These are phyloP conservation scores for Russula brevipes DNA, from an alignment of 768 basidiomycete species.

Conservation along the genomic window DNA sequence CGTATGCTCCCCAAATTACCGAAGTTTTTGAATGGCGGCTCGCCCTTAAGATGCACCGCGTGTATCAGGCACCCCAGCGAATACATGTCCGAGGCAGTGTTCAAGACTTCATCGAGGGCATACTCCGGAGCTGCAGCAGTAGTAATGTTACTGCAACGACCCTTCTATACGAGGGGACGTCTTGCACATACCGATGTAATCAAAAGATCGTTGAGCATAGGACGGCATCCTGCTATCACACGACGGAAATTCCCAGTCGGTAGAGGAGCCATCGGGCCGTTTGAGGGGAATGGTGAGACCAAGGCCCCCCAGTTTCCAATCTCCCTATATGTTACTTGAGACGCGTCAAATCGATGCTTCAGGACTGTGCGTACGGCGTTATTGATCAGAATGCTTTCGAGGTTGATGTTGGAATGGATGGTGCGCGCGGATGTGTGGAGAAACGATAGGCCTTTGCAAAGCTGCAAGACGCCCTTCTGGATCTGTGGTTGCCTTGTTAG, in stretches of 20 bases:
- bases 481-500: slow-evolving; percentile 47
- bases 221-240: slow-evolving; percentile 75
- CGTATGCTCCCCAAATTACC: slow-evolving; percentile 66
- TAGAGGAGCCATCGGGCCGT: slow-evolving; percentile 60
- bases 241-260: slow-evolving; percentile 87
- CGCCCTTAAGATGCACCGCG: slow-evolving; percentile 84
- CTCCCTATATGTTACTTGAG: slow-evolving; percentile 55
- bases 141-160: background rate
- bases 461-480: slow-evolving; percentile 92
- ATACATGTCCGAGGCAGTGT: slow-evolving; percentile 89
- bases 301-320: slow-evolving; percentile 95
- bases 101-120: slow-evolving; percentile 80
- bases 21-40: slow-evolving; percentile 82
- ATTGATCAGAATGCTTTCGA: slow-evolving; percentile 87
- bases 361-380: slow-evolving; percentile 56
- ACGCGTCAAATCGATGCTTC: slow-evolving; percentile 13
- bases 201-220: slow-evolving; percentile 86
- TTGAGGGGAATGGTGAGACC: slow-evolving; percentile 79
- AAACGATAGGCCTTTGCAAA: slow-evolving; percentile 87
- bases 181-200: slow-evolving; percentile 74
- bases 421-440: slow-evolving; percentile 87
- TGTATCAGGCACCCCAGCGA: slow-evolving; percentile 88
- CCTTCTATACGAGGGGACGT: too few species aligned
- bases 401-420: slow-evolving; percentile 86
- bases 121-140: slow-evolving; percentile 80